Conservation (phyloP, 352 stramenopile species). For the Globisporangium barbulae region DNA sequence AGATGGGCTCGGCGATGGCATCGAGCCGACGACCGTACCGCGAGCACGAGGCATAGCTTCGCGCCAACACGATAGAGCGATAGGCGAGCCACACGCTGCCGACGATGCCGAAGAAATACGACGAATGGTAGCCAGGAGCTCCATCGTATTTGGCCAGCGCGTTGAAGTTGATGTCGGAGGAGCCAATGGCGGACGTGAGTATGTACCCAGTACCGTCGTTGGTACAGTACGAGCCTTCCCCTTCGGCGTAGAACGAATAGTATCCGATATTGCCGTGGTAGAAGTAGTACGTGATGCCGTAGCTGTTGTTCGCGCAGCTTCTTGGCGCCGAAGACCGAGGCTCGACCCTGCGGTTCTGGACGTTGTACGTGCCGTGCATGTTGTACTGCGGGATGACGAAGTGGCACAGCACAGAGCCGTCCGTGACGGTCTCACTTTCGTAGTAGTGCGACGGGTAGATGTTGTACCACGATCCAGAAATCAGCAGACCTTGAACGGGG, state of each 20-base stretch:
- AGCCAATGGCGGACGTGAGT: not conserved
- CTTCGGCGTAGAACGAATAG: constrained; percentile 30
- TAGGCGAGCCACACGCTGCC: constrained; percentile 23
- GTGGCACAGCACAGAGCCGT: constrained; percentile 16
- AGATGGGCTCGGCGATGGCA: not conserved
- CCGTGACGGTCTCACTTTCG: constrained; percentile 7
- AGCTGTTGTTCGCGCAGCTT: constrained; percentile 14
- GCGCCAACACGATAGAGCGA: constrained; percentile 18
- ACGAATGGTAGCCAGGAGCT: constrained; percentile 17
- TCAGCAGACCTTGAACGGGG: not conserved
- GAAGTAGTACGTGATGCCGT: constrained; percentile 22
- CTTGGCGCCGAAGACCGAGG: not conserved
- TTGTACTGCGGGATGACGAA: constrained; percentile 21
- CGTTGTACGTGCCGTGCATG: constrained; percentile 22
- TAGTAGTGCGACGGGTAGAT: constrained; percentile 26
- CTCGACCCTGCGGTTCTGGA: constrained; percentile 7
- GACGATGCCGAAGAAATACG: constrained; percentile 24
- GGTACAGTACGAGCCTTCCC: constrained; percentile 16
- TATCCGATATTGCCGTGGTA: constrained; percentile 29
- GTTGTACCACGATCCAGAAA: not conserved
- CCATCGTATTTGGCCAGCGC: not conserved
- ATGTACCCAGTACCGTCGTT: constrained; percentile 16
- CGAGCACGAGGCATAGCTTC: constrained; percentile 18
- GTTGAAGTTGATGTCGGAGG: not conserved
- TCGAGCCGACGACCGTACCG: not conserved